Base-by-base conservation (phyloP, 176 grass and related monocot genomes). In the Lolium multiflorum region DNA sequence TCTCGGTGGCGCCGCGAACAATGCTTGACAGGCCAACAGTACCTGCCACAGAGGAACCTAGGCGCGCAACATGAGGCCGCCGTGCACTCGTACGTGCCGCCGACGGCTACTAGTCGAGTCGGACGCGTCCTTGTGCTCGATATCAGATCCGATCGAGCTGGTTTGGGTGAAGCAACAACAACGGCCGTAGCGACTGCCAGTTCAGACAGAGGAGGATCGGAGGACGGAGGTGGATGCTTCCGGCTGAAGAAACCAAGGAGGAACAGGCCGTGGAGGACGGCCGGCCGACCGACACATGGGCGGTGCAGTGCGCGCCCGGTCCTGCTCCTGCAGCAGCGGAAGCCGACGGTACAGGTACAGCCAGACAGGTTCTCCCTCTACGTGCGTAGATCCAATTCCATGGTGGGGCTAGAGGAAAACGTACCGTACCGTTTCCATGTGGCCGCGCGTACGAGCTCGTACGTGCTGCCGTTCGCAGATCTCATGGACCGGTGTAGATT, bases 231-330 rank as follows among this genome's bases (percentile, higher is more conserved):
- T 59, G 24, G 59, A 85, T 55, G 62, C 31, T 67, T 85, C 60
- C 75, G 63, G 62, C 44, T 13, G 82, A 55, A 84, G 51, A 48
- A 74, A 47, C 74, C 67, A 86, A 82, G 7, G 20, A 2, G 71
- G 75, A 39, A 49, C 9, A 20, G 16, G 1, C 82, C 41, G 16
- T n/a, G 24, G 82, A 48, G 22, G 41, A 50, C 15, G 88, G 77
- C 77, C 26, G 78, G 72, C 78, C 31, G 4, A 9, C 64, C 12
- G 2, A 89, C 83, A 90, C 83, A 78, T 82, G 83, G 84, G 63
- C 6, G 17, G 5, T 21, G 44, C 47, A 50, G 71, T 49, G 71
- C 44, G 71, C 7, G 52, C 78, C 88, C 78, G n/a, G 65, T 77
- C 82, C 83, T 81, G 82, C 81, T 0, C 76, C 71, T 77, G 83